Percentiles rank a stretch among this genome's conserved stretches.
phyloP scores from a whole-genome alignment of 2,329 filamentous ascomycete species.

The Alternaria arborescens region DNA sequence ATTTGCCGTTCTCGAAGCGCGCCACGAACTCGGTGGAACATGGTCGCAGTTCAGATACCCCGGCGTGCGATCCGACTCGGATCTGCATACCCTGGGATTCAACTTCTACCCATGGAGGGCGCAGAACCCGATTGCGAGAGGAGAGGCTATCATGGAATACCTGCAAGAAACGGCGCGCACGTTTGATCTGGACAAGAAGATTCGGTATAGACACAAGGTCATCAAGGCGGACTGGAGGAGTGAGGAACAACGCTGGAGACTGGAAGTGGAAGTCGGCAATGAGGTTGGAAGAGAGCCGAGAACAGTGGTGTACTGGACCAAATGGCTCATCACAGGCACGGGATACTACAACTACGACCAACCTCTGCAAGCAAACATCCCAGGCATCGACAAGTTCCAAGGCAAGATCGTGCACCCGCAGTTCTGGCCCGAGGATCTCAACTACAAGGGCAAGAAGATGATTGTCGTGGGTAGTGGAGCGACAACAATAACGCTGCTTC shows the following conservation, averaged over 20 bases:
- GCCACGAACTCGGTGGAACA: constrained; percentile 74
- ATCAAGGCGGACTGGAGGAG: constrained; percentile 56
- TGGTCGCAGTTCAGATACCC: constrained; percentile 83
- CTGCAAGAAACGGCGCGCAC: constrained; percentile 54
- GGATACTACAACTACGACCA: constrained; percentile 79
- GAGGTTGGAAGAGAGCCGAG: constrained; percentile 39
- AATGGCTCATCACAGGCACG: constrained; percentile 67
- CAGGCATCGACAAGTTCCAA: constrained; percentile 71
- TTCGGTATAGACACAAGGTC: constrained; percentile 56
- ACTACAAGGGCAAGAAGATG: constrained; percentile 72
- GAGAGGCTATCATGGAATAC: constrained; percentile 56
- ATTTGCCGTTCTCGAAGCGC: constrained; percentile 74
- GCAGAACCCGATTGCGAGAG: constrained; percentile 56
- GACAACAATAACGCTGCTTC: constrained; percentile 80
- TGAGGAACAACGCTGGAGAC: constrained; percentile 58
- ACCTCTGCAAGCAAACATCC: constrained; percentile 68
- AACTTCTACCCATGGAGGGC: constrained; percentile 74
- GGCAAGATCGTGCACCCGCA: constrained; percentile 74
- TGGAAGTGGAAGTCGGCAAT: constrained; percentile 44
- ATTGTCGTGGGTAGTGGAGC: constrained; percentile 80
- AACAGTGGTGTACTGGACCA: constrained; percentile 49
- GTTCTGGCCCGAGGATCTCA: constrained; percentile 76
- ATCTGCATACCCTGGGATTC: constrained; percentile 65
- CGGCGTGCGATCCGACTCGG: constrained; percentile 66
- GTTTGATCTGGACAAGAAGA: constrained; percentile 58